These are phyloP conservation scores for Euryodendron excelsum DNA, from an alignment of 148 eudicot genomes.

Conservation along the genomic window DNA sequence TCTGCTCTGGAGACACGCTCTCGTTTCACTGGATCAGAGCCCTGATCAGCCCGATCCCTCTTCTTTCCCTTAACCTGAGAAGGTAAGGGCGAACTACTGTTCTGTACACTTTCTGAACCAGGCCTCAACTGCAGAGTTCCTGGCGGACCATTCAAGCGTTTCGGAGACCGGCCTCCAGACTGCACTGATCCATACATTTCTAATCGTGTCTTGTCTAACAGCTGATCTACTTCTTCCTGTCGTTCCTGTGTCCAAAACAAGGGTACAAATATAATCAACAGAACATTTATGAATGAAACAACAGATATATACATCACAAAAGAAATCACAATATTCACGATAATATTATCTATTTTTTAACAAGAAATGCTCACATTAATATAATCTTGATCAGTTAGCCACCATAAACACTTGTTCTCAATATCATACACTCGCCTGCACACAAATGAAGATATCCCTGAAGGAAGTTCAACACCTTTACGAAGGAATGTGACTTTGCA, in stretches of 20 bases:
- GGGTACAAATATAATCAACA: conserved; percentile 19
- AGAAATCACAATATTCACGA: conserved; percentile 43
- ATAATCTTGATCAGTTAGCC: conserved; percentile 79
- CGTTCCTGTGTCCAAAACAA: conserved; percentile 52
- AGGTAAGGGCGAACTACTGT: conserved; percentile 40
- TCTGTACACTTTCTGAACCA: conserved; percentile 66
- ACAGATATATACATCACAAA: background rate
- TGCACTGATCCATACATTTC: conserved; percentile 79
- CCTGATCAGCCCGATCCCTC: conserved; percentile 69
- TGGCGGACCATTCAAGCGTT: conserved; percentile 51
- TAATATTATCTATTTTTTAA: conserved; percentile 49
- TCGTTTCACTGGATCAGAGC: conserved; percentile 55
- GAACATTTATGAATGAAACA: background rate
- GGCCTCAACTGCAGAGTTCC: conserved; percentile 53
- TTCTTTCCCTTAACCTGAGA: conserved; percentile 81
- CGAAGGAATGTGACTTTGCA: conserved; percentile 88
- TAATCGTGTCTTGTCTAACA: conserved; percentile 54
- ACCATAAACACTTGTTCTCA: conserved; percentile 72
- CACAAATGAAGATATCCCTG: conserved; percentile 72
- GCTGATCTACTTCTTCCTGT: conserved; percentile 85
- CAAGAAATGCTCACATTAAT: conserved; percentile 52
- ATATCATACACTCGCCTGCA: conserved; percentile 81
- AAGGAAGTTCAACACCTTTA: conserved; percentile 79
- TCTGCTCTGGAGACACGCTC: conserved; percentile 56
- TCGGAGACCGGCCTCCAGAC: conserved; percentile 76